Base-by-base conservation (phyloP, 768 basidiomycete genomes). In the Chalciporus chontae region DNA sequence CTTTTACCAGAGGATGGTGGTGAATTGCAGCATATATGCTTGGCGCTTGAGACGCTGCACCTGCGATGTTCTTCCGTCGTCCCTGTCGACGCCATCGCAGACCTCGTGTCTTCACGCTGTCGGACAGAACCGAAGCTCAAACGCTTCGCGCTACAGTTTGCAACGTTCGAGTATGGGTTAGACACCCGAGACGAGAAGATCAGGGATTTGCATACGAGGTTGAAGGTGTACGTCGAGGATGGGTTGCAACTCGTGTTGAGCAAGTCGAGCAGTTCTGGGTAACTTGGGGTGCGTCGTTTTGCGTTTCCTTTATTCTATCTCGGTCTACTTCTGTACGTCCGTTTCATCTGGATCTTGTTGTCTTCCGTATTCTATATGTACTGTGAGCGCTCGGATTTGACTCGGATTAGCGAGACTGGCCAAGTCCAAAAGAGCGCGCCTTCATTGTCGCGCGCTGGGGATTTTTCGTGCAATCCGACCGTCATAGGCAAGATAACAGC, bases 111-210 rank as follows among this genome's bases (percentile, higher is more conserved):
- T 7, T 69, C 67, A 38, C 66, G 65, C 5, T 54, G 48, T 36
- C 38, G 15, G 19, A 19, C 42, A 13, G 48, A 37, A 19, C 50
- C 50, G 10, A 50, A 21, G 31, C 51, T 67, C 14, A 55, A 40
- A 42, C 45, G 19, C 36, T 63, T 67, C 37, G 46, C 50, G 32
- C 17, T 67, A 36, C 65, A 69, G 42, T 34, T 69, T 21, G 63
- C 55, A 11, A 47, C 55, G 29, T 67, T 65, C 26, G 60, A 65
- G 50, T 65, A 69, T 40, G 65, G 67, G 29, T 17, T 55, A 42
- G 65, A 67, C 34, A 59, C 39, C 34, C 41, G 67, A 47, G 67
- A 67, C 39, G 55, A 54, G 31, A 69, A 52, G 47, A 69, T 67
- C 21, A 39, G 27, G 17, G 44, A 62, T 26, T 32, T 62, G 17